phyloP scores from a whole-genome alignment of 1,284 basidiomycete genomes.

The Lignosus rhinocerotis region DNA sequence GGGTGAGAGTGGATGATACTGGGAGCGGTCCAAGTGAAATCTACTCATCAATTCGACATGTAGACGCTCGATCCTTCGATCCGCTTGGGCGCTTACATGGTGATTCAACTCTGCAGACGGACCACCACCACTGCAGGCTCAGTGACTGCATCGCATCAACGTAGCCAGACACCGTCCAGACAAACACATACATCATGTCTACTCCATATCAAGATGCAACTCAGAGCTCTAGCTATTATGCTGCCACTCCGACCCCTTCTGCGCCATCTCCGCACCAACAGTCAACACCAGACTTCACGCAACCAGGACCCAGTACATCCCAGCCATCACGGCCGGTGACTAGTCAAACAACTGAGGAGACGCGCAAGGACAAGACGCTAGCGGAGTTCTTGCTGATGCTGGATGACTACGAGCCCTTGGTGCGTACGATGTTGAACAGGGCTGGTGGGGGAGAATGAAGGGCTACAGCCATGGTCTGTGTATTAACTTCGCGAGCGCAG shows the following conservation, averaged over 20 bases:
- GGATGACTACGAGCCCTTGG: slow-evolving; percentile 95
- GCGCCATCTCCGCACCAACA: slow-evolving; percentile 22
- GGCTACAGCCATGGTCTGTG: not conserved
- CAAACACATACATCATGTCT: slow-evolving; percentile 20
- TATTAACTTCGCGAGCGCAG: slow-evolving; percentile 42
- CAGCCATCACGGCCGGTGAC: slow-evolving; percentile 45
- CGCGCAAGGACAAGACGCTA: slow-evolving; percentile 85
- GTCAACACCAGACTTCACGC: slow-evolving; percentile 29
- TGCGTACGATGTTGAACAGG: slow-evolving; percentile 39
- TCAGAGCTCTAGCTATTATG: slow-evolving; percentile 24
- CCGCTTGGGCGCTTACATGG: not conserved
- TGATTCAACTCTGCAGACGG: not conserved
- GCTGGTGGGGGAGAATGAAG: not conserved
- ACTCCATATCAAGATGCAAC: slow-evolving; percentile 26
- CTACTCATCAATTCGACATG: slow-evolving; percentile 9
- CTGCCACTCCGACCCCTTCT: slow-evolving; percentile 22
- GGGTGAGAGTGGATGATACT: not conserved
- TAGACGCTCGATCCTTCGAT: slow-evolving; percentile 16
- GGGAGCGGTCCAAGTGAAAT: not conserved
- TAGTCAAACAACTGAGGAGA: slow-evolving; percentile 77
- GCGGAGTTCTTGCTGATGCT: slow-evolving; percentile 96
- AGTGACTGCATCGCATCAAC: not conserved
- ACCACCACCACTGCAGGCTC: not conserved
- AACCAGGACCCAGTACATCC: slow-evolving; percentile 28
- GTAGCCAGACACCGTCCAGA: not conserved